phyloP scores from a whole-genome alignment of 2,329 filamentous ascomycete genomes.

The Dactylonectria macrodidyma region DNA sequence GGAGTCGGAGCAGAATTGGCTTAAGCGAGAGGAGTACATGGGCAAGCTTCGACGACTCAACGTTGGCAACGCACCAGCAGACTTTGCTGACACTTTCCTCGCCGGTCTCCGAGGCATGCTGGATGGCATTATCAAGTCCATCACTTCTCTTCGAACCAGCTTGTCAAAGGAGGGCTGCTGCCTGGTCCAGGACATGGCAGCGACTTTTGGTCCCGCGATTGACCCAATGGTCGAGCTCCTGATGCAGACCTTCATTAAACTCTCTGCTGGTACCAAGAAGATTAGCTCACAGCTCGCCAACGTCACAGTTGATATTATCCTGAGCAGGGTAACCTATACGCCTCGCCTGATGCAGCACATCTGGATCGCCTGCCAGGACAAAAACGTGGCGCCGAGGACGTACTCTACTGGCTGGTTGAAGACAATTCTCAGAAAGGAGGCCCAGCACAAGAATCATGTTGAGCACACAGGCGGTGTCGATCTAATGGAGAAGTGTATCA shows the following conservation, averaged over 20 bases:
- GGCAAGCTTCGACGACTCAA: constrained; percentile 83
- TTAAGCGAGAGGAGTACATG: constrained; percentile 86
- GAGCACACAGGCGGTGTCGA: constrained; percentile 90
- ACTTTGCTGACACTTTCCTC: constrained; percentile 82
- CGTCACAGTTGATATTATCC: constrained; percentile 82
- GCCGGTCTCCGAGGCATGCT: constrained; percentile 79
- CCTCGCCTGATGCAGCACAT: constrained; percentile 88
- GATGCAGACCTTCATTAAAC: constrained; percentile 90
- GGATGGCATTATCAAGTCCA: constrained; percentile 90
- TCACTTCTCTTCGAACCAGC: constrained; percentile 89
- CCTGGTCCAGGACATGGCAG: constrained; percentile 87
- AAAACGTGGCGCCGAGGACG: constrained; percentile 89
- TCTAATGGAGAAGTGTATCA: constrained; percentile 87
- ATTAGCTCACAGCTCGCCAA: constrained; percentile 91
- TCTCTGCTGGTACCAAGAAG: constrained; percentile 92
- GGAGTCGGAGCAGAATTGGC: constrained; percentile 93
- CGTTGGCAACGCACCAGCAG: constrained; percentile 85
- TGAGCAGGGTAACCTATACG: constrained; percentile 85
- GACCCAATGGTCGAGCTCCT: constrained; percentile 93
- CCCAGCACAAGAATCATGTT: constrained; percentile 83
- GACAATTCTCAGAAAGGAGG: constrained; percentile 84
- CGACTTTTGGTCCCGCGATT: constrained; percentile 81
- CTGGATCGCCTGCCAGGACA: constrained; percentile 87
- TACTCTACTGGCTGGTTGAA: constrained; percentile 88
- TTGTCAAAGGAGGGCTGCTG: constrained; percentile 89